Conservation (phyloP, 148 eudicot species). For the Vaccinium myrtillus region DNA sequence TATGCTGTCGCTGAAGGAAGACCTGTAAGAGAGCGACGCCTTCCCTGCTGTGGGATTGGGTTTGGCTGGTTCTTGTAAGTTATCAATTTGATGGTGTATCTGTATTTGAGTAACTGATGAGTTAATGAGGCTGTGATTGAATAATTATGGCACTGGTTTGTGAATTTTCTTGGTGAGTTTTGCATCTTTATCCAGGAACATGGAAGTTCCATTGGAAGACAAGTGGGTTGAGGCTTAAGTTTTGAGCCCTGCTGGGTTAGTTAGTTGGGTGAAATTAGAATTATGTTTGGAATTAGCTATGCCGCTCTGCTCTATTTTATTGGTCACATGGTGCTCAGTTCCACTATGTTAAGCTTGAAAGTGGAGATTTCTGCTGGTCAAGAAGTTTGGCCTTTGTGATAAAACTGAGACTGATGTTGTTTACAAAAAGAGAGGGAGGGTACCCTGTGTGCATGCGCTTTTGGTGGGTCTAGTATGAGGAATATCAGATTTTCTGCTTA, state of each 20-base stretch:
- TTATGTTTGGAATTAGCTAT: too few relatives aligned
- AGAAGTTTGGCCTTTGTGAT: not conserved
- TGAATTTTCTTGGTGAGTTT: not conserved
- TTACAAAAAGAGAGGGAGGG: too few relatives aligned
- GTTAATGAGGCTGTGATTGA: not conserved
- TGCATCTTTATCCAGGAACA: slow-evolving; percentile 1
- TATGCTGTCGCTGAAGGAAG: slow-evolving; percentile 80
- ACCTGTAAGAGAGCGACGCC: slow-evolving; percentile 61
- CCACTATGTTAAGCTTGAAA: not conserved
- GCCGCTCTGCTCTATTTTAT: not conserved
- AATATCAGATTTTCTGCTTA: not conserved
- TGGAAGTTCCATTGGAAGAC: not conserved
- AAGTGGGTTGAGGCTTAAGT: not conserved
- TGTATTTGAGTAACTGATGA: not conserved
- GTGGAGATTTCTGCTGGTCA: not conserved
- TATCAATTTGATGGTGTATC: not conserved
- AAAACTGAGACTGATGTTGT: not conserved
- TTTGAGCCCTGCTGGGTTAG: not conserved
- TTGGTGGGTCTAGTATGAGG: not conserved
- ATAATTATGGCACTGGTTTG: not conserved
- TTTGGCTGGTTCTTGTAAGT: slow-evolving; percentile 87
- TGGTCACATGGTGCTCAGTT: not conserved
- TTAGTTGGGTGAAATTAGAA: not conserved
- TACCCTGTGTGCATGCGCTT: not conserved
- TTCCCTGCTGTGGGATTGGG: slow-evolving; percentile 90